Base-by-base conservation (phyloP, 2,329 filamentous ascomycete genomes). In the Fusarium irregulare region DNA sequence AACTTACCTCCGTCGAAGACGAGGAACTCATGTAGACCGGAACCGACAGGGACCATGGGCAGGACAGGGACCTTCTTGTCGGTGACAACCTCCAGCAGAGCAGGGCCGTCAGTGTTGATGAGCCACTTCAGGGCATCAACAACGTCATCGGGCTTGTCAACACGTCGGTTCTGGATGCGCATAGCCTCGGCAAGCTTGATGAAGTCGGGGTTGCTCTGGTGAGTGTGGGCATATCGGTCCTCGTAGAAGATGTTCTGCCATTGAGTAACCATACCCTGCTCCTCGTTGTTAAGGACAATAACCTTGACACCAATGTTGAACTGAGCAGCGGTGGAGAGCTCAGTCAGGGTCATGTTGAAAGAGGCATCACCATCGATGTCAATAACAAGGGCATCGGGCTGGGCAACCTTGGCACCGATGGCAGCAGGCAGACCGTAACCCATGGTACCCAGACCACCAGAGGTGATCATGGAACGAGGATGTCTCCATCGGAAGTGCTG, bases 351-450 rank as follows among this genome's bases (percentile, higher is more conserved):
- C 96, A 99, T 98, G 86, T 93, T 93, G 85, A 99, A 98, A 6
- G 94, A 98, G n/a, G 95, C 96, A 79, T 98, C 96, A 68, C 96
- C 96, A 79, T 99, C 96, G 76, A 98, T 97, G 80, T 98, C 95
- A 64, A 98, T 89, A 65, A 98, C 95, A 53, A 97, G 88, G 66
- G 92, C 90, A 54, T 97, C 92, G 1, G 87, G 87, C 64, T 82
- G 81, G n/a, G 85, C 85, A 12, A 97, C 95, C 86, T 98, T 98
- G 76, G 94, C 94, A 68, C 96, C 96, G 71, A 98, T 98, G 68
- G 96, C 94, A 25, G 94, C 93, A 25, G 96, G 96, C 45, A 99
- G 89, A 78, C 96, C 96, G 82, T 88, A 98, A 62, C 96, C 96
- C 96, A 98, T 98, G 20, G 80, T 83, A 57, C 80, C 94, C 20